Evolutionary conservation across 148 eudicot genomes (phyloP).

Genomic region (Bassia scoparia): DNA sequence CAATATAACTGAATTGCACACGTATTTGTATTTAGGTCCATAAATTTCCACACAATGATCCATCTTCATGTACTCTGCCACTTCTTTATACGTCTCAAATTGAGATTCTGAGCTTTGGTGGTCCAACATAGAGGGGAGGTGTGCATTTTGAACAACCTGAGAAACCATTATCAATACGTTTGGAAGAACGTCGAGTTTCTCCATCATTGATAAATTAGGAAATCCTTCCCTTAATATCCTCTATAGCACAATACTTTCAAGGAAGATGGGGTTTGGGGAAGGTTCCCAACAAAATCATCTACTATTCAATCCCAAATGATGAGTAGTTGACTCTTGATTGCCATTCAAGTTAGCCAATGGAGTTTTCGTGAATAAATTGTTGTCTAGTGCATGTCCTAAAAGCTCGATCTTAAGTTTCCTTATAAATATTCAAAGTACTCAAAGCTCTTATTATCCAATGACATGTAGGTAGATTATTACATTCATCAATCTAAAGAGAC

Average conservation of each 20-base stretch:
- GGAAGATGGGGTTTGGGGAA: slow-evolving; percentile 10
- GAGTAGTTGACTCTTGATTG: background rate
- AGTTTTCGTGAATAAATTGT: slow-evolving; percentile 1
- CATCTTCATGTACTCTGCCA: slow-evolving; percentile 5
- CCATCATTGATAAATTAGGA: slow-evolving; percentile 20
- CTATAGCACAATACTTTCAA: slow-evolving; percentile 6
- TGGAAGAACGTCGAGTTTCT: background rate
- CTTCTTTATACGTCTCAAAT: slow-evolving; percentile 13
- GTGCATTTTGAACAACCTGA: slow-evolving; percentile 17
- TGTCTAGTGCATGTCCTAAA: slow-evolving; percentile 6
- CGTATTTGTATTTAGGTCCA: too few relatives aligned
- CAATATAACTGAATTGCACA: too few relatives aligned
- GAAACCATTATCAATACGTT: slow-evolving; percentile 10
- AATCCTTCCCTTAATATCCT: slow-evolving; percentile 16
- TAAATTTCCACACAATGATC: too few relatives aligned
- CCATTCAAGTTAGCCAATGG: background rate
- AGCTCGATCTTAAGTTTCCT: slow-evolving; percentile 17
- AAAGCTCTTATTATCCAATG: slow-evolving; percentile 6
- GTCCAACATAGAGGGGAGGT: slow-evolving; percentile 12
- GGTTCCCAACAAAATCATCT: slow-evolving; percentile 2
- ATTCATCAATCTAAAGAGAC: slow-evolving; percentile 16
- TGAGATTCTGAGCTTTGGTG: slow-evolving; percentile 6
- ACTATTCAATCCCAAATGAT: slow-evolving; percentile 17
- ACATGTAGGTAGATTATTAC: slow-evolving; percentile 15
- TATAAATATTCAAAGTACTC: background rate